Evolutionary conservation across 805 yeast genomes (phyloP), one percentile per base, ranked within the genome.

Genomic region (Suhomyces sp.): DNA sequence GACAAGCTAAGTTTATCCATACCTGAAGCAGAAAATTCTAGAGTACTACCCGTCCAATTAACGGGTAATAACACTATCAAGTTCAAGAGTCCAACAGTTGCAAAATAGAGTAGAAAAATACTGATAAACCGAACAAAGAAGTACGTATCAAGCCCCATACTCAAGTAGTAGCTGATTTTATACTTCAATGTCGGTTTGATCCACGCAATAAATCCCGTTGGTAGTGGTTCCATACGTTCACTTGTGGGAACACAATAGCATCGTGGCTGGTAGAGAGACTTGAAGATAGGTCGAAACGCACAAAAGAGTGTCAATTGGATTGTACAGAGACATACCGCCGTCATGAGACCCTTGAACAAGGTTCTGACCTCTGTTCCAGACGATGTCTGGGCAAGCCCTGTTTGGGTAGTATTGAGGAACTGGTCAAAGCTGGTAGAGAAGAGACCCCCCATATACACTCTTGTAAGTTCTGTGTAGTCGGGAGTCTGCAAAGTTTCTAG

Each of bases 1-100:
- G 93, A 77, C 54, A 85, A 74, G 13, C 95, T 83, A 6, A 86
- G 63, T 31, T 60, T 65, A 48, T 88, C 95, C 31, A 88, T 59
- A 0, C 88, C 87, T 0, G 48, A 28, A 2, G 68, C 70, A 10
- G 51, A 39, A 37, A 49, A 53, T 3, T 47, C 40, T 3, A 31
- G 38, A 25, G 48, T 49, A 25, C 50, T 48, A 1, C 80, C 78
- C 1, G 65, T 58, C 31, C 61, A 54, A 54, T 87, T 87, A 1
- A 86, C 62, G 0, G 93, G 90, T 2, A 84, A 47, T 20, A 88
- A 59, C 0, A 83, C 58, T 0, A 86, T 74, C 18, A 83, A 58
- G 36, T 78, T 75, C 8, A 82, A 39, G 0, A 73, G 33, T 0
- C 86, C 80, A 15, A 82, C 54, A 0, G 71, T 67, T 1, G 63